Conservation (phyloP, 2,329 filamentous ascomycete species). For the Zymoseptoria tritici region DNA sequence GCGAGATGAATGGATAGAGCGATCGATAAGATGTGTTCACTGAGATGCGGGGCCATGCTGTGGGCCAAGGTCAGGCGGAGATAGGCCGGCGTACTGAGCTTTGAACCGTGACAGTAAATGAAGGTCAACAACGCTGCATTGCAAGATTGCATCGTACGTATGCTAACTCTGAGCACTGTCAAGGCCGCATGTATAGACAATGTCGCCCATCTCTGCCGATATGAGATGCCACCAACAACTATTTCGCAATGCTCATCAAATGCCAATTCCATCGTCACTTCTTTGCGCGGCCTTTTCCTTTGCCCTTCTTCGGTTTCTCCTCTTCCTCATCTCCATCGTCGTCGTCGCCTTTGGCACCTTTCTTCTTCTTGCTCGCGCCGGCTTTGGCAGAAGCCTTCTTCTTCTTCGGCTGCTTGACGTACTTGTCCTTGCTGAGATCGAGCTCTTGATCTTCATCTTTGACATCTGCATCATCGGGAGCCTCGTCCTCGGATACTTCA, state of each 20-base stretch:
- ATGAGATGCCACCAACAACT: not conserved
- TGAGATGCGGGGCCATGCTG: not conserved
- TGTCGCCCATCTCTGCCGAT: not conserved
- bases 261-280: slow-evolving; percentile 40
- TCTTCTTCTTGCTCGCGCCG: slow-evolving; percentile 48
- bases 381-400: slow-evolving; percentile 45
- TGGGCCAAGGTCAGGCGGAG: not conserved
- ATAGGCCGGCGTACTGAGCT: not conserved
- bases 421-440: slow-evolving; percentile 93
- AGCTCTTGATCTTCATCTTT: slow-evolving; percentile 54
- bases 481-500: slow-evolving; percentile 76
- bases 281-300: slow-evolving; percentile 29
- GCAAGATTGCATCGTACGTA: not conserved
- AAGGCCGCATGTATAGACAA: not conserved
- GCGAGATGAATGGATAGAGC: not conserved
- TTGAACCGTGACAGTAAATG: not conserved
- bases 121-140: not conserved
- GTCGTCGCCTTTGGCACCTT: slow-evolving; percentile 62
- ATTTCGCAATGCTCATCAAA: not conserved
- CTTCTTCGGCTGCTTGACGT: slow-evolving; percentile 84
- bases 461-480: slow-evolving; percentile 37
- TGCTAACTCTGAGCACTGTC: not conserved
- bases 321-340: slow-evolving; percentile 31
- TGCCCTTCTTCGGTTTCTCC: slow-evolving; percentile 37
- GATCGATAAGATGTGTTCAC: not conserved